Evolutionary conservation across 1,284 basidiomycete genomes (phyloP).

Genomic region (Agaricales sp.): DNA sequence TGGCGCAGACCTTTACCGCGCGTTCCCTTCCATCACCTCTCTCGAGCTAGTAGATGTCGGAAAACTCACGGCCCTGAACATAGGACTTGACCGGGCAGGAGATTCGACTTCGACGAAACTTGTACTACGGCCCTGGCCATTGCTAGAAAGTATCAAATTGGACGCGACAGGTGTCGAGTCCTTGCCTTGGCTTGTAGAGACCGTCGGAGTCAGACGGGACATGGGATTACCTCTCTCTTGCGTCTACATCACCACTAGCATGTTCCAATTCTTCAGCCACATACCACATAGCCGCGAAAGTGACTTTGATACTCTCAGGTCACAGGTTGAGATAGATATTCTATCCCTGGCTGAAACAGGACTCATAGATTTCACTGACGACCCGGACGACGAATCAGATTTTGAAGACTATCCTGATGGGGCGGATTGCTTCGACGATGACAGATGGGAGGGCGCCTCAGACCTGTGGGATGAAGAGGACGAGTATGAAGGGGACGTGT

Average conservation of each 20-base stretch:
- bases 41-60: constrained; percentile 4
- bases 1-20: not conserved
- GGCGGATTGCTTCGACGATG: not conserved
- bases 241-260: not conserved
- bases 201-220: not conserved
- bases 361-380: not conserved
- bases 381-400: not conserved
- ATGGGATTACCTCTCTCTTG: not conserved
- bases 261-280: not conserved
- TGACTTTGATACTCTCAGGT: not conserved
- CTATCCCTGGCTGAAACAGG: not conserved
- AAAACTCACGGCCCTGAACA: not conserved
- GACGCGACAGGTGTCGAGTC: not conserved
- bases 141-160: not conserved
- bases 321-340: not conserved
- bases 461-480: not conserved
- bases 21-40: not conserved
- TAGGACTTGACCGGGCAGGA: not conserved
- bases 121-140: not conserved
- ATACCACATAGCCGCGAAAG: too few species aligned
- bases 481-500: not conserved
- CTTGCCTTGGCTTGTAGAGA: not conserved
- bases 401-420: not conserved
- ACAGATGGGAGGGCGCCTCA: not conserved
- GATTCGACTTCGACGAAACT: not conserved